phyloP scores from a whole-genome alignment of 192 early-diverging fungal genomes.

The Backusella macrospora region DNA sequence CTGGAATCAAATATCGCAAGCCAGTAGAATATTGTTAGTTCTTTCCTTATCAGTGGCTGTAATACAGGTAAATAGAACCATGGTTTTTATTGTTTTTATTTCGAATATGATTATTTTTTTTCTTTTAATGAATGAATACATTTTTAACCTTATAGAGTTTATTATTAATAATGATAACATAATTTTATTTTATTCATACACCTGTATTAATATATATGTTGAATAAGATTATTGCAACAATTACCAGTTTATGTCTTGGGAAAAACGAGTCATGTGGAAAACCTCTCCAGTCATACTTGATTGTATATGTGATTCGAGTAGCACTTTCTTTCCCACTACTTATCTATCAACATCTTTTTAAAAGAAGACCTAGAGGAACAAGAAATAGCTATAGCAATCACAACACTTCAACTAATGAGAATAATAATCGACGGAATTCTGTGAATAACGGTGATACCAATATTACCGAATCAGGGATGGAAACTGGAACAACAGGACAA shows the following conservation, averaged over 20 bases:
- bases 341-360: slow-evolving; percentile 27
- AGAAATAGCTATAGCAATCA: not conserved
- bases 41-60: not conserved
- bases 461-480: not conserved
- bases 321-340: slow-evolving; percentile 19
- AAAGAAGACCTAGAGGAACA: slow-evolving; percentile 1
- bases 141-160: too few relatives aligned
- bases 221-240: slow-evolving; percentile 14
- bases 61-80: slow-evolving; percentile 22
- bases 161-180: not conserved
- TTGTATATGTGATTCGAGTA: slow-evolving; percentile 28
- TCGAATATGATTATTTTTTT: too few relatives aligned
- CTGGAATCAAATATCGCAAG: slow-evolving; percentile 22
- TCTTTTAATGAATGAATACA: not conserved
- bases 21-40: not conserved
- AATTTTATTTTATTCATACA: not conserved
- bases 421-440: not conserved
- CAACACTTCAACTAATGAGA: not conserved
- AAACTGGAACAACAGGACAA: not conserved
- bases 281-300: slow-evolving; percentile 29
- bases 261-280: slow-evolving; percentile 25
- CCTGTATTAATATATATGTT: too few relatives aligned
- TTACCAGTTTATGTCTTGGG: slow-evolving; percentile 19
- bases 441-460: not conserved
- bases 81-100: not conserved